Base-by-base conservation (phyloP, 2,329 filamentous ascomycete genomes). In the Clonostachys byssicola region DNA sequence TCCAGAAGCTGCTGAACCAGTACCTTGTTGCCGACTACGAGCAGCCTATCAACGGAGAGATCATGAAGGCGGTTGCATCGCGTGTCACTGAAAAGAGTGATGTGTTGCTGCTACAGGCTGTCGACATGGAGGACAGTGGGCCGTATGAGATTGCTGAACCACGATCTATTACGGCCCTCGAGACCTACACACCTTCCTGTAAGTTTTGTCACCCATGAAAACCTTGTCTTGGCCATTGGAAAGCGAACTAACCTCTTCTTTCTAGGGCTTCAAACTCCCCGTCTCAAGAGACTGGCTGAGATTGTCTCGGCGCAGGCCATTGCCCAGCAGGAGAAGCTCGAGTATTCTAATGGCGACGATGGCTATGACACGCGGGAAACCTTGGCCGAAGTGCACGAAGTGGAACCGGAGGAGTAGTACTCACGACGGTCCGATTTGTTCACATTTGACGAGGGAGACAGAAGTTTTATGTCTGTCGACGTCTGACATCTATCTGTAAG, bases 11-110 rank as follows among this genome's bases (percentile, higher is more conserved):
- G 34, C 78, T 99, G 55, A 99, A 99, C 71, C 94, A 99, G 69
- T 99, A 99, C 65, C 81, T 99, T 43, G 92, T 99, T 48, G 94
- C 94, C 50, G 94, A 99, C 70, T 99, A 99, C 67, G 94, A 99
- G 71, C 94, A 97, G 71, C 94, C 94, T 36, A 99, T 99, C 70
- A 97, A 99, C 61, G 94, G 92, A 63, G 94, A 99, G 67, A 99
- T 99, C 64, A 99, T 99, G 94, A 99, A 99, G 74, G 94, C 94
- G 8, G 95, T 99, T 46, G 94, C 95, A 8, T 96, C 91, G 38
- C 82, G 92, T 46, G 94, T 99, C 42, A 97, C 92, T 2, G 94
- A 99, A 73, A 99, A 99, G 84, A 95, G 91, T 60, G 94, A 97
- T 59, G 92, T 97, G 4, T 78, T 99, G 45, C 82, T 99, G 48